Percentiles rank a stretch among this genome's conserved stretches.
phyloP scores from a whole-genome alignment of 192 early-diverging fungal species.

The Coemansia sp. region DNA sequence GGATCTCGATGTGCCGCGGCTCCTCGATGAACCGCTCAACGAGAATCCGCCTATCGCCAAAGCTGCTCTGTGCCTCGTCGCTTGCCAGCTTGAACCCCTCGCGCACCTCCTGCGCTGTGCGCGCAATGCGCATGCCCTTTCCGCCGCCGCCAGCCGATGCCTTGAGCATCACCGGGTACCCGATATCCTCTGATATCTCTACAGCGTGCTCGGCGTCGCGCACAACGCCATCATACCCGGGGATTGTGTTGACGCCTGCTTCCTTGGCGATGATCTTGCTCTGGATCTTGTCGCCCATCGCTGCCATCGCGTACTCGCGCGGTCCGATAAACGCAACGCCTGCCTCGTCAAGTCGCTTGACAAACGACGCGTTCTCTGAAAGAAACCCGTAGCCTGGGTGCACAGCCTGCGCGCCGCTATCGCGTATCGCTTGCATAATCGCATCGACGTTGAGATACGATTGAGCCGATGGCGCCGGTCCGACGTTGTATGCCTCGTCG shows the following conservation, averaged over 20 bases:
- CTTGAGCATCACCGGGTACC: slow-evolving; percentile 84
- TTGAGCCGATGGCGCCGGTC: slow-evolving; percentile 74
- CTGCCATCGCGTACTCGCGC: slow-evolving; percentile 63
- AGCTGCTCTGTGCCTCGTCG: slow-evolving; percentile 77
- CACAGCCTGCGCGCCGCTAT: slow-evolving; percentile 84
- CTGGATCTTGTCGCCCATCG: slow-evolving; percentile 82
- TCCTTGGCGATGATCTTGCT: slow-evolving; percentile 72
- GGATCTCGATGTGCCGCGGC: slow-evolving; percentile 77
- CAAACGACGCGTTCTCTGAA: slow-evolving; percentile 87
- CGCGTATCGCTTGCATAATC: slow-evolving; percentile 73
- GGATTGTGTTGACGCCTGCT: slow-evolving; percentile 75
- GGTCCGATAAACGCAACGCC: slow-evolving; percentile 78
- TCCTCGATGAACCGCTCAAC: slow-evolving; percentile 92
- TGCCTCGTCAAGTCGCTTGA: slow-evolving; percentile 67
- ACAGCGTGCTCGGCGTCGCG: slow-evolving; percentile 71
- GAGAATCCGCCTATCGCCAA: slow-evolving; percentile 86
- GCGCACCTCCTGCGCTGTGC: slow-evolving; percentile 60
- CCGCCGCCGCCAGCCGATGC: slow-evolving; percentile 80
- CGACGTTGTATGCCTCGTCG: slow-evolving; percentile 83
- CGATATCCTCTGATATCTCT: slow-evolving; percentile 65
- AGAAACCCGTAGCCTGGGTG: slow-evolving; percentile 97
- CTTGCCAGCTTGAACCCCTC: slow-evolving; percentile 79
- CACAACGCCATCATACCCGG: slow-evolving; percentile 85
- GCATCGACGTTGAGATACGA: slow-evolving; percentile 80
- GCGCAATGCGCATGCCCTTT: slow-evolving; percentile 82